Evolutionary conservation across 2,329 filamentous ascomycete genomes (phyloP), one percentile per base, ranked within the genome.

Genomic region (Penicillium decumbens): DNA sequence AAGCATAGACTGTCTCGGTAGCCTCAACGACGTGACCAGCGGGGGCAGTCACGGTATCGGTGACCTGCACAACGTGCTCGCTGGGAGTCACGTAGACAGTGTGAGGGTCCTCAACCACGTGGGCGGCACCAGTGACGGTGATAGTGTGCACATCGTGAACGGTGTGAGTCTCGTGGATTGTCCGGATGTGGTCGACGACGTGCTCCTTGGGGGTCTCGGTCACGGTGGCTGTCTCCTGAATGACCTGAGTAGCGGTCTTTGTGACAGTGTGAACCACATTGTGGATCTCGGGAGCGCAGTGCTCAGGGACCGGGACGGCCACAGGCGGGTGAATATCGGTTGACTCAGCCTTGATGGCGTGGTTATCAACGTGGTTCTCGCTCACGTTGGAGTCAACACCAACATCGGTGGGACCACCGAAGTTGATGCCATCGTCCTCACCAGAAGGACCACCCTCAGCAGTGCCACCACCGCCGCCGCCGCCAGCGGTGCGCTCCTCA

Each of bases 221-320:
- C 7, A 55, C 45, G 15, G 56, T 61, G 38, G 56, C 32, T 2
- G 55, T 60, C 8, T 53, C n/a, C 41, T 52, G 35, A 27, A 57
- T 45, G 39, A 50, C 15, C 33, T 56, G 43, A 47, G 54, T 58
- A 25, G 56, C 52, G 2, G 62, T 65, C 50, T 55, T 57, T n/a
- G 63, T 66, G 18, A 67, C 55, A 0, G 65, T 67, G 38, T 49
- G 62, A 4, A 65, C 60, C 15, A 66, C 53, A 40, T 66, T 53
- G 10, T 59, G 55, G 1, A 49, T 43, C 42, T 55, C n/a, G 3
- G 59, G 55, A 5, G 48, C 35, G 39, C 62, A 64, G 24, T 54
- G 53, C 2, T 51, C 29, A 2, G 43, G 47, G 3, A 37, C 20
- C 28, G 28, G 28, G 10, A 29, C 28, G 12, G 9, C 28, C 28